phyloP scores from a whole-genome alignment of 768 basidiomycete species.

The Lactifluus pinguis region DNA sequence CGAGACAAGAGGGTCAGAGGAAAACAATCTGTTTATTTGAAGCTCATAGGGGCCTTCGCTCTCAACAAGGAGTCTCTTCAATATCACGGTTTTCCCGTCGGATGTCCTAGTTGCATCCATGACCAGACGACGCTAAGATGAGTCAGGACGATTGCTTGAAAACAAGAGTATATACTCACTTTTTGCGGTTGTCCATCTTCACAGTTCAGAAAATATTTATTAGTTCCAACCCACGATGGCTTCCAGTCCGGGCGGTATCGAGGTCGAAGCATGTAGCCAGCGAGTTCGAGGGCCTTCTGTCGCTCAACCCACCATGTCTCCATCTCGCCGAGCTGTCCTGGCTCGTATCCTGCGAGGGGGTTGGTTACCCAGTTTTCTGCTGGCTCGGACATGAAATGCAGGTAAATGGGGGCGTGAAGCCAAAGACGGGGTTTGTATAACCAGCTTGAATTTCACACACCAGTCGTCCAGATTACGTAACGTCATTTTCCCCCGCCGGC shows the following conservation, averaged over 20 bases:
- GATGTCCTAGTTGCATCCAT: constrained; percentile 15
- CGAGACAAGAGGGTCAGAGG: constrained; percentile 14
- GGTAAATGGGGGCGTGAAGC: neutral
- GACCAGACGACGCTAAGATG: neutral
- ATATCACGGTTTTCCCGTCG: constrained; percentile 1
- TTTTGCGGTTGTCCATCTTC: constrained; percentile 10
- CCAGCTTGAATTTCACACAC: neutral
- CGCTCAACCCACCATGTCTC: constrained; percentile 3
- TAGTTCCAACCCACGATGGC: neutral
- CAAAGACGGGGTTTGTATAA: no score
- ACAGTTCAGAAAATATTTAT: neutral
- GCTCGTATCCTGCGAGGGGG: neutral
- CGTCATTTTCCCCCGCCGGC: no score
- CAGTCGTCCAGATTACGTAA: no score
- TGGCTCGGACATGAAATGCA: neutral
- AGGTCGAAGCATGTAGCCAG: constrained; percentile 7
- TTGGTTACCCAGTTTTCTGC: neutral
- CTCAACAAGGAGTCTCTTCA: neutral
- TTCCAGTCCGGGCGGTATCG: constrained; percentile 4
- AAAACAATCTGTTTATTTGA: constrained; percentile 3
- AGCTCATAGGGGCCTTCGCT: constrained; percentile 8
- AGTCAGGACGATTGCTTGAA: neutral
- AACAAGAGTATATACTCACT: neutral
- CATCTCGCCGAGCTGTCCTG: neutral
- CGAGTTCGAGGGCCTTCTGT: neutral